These are phyloP conservation scores for Podospora appendiculata DNA, from an alignment of 495 filamentous ascomycete species.

Conservation along the genomic window DNA sequence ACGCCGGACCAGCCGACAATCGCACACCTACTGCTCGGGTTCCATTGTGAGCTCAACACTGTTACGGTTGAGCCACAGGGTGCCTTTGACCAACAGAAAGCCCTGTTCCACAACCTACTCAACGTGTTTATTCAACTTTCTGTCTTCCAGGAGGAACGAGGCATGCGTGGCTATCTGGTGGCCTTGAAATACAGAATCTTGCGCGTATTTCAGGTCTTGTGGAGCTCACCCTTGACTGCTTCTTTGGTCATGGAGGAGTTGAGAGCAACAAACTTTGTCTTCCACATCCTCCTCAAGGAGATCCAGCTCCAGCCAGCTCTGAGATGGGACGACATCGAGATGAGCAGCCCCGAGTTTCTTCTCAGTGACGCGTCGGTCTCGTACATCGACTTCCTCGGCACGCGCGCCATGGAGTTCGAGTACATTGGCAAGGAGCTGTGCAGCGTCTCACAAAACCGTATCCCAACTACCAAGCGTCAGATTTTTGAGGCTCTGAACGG, in stretches of 20 bases:
- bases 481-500: constrained; percentile 76
- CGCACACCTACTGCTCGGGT: constrained; percentile 86
- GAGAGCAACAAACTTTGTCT: constrained; percentile 64
- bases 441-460: constrained; percentile 57
- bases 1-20: constrained; percentile 67
- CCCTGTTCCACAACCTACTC: constrained; percentile 78
- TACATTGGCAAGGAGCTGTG: constrained; percentile 81
- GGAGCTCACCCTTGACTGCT: constrained; percentile 76
- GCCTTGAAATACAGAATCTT: constrained; percentile 65
- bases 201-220: constrained; percentile 70
- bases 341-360: constrained; percentile 51
- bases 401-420: constrained; percentile 66
- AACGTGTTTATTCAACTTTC: constrained; percentile 56
- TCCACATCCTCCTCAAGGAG: constrained; percentile 59
- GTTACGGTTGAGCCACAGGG: constrained; percentile 56
- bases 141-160: constrained; percentile 46
- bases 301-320: constrained; percentile 53
- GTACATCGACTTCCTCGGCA: constrained; percentile 64
- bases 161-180: constrained; percentile 63
- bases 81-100: constrained; percentile 56
- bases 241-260: constrained; percentile 68
- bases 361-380: constrained; percentile 52
- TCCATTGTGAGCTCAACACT: constrained; percentile 59
- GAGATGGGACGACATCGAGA: constrained; percentile 58
- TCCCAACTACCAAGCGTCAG: constrained; percentile 67